Evolutionary conservation across 2,329 filamentous ascomycete species (phyloP).

Genomic region (Botrytis sinoallii): DNA sequence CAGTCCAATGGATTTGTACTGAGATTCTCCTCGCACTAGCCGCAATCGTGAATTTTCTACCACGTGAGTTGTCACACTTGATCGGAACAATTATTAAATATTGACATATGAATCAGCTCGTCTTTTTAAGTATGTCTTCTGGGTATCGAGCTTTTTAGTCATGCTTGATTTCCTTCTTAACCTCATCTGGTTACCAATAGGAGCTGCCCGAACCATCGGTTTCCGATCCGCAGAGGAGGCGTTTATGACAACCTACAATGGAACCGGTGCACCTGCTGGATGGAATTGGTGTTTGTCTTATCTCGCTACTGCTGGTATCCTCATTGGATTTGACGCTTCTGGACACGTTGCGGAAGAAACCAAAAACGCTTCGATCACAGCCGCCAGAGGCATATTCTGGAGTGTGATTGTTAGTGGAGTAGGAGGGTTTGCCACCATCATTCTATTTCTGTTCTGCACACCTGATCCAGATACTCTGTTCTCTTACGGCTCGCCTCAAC

Average conservation of each 20-base stretch:
- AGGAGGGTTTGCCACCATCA: constrained; percentile 22
- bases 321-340: constrained; percentile 24
- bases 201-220: constrained; percentile 20
- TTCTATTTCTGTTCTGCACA: constrained; percentile 24
- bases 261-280: constrained; percentile 18
- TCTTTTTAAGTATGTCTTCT: constrained; percentile 22
- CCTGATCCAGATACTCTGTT: constrained; percentile 22
- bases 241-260: constrained; percentile 25
- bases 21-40: constrained; percentile 22
- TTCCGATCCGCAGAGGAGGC: constrained; percentile 23
- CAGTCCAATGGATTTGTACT: constrained; percentile 24
- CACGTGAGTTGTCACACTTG: constrained; percentile 7
- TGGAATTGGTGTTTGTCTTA: constrained; percentile 25
- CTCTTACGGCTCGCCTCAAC: constrained; percentile 21
- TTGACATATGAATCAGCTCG: constrained; percentile 13
- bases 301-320: constrained; percentile 21
- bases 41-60: constrained; percentile 23
- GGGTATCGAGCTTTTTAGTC: constrained; percentile 22
- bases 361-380: constrained; percentile 20
- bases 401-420: constrained; percentile 21
- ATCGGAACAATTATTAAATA: background rate
- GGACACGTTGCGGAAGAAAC: constrained; percentile 25
- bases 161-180: constrained; percentile 24
- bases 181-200: constrained; percentile 24
- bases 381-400: constrained; percentile 25